Evolutionary conservation across 2,329 filamentous ascomycete species (phyloP).

Genomic region (Aspergillus floridensis): DNA sequence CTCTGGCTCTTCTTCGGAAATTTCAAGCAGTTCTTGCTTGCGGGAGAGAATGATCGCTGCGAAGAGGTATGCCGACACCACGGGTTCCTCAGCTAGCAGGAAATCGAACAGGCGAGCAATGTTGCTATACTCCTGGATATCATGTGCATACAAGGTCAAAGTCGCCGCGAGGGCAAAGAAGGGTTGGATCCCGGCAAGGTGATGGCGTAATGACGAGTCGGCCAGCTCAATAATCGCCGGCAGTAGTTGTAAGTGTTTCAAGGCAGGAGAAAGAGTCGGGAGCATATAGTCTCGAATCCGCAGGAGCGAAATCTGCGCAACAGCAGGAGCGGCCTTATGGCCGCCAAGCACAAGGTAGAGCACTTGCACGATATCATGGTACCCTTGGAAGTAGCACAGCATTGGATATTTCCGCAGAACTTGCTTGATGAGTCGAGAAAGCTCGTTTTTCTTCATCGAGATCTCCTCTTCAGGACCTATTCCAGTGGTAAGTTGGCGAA

Average conservation of each 20-base stretch:
- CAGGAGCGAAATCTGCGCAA: constrained; percentile 80
- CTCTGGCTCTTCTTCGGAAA: constrained; percentile 79
- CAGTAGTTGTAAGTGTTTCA: constrained; percentile 82
- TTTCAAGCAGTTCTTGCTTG: constrained; percentile 78
- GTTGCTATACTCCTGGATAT: constrained; percentile 83
- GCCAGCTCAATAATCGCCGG: constrained; percentile 73
- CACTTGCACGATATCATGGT: constrained; percentile 97
- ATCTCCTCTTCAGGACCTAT: constrained; percentile 69
- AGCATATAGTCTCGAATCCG: constrained; percentile 98
- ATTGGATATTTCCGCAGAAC: constrained; percentile 77
- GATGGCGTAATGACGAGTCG: constrained; percentile 68
- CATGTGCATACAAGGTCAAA: constrained; percentile 93
- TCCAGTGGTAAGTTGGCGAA: not conserved
- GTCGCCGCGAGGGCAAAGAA: constrained; percentile 94
- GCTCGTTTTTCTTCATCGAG: constrained; percentile 66
- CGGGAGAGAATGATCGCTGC: constrained; percentile 81
- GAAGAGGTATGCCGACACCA: constrained; percentile 87
- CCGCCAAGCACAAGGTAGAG: constrained; percentile 79
- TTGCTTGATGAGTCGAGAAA: constrained; percentile 76
- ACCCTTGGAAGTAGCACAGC: constrained; percentile 96
- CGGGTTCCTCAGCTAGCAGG: constrained; percentile 80
- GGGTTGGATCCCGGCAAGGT: constrained; percentile 75
- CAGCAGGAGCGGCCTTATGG: constrained; percentile 58
- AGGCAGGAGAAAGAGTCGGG: constrained; percentile 74
- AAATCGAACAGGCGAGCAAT: constrained; percentile 93